Conservation (phyloP, 2,329 filamentous ascomycete species). For the Colletotrichum tabaci region DNA sequence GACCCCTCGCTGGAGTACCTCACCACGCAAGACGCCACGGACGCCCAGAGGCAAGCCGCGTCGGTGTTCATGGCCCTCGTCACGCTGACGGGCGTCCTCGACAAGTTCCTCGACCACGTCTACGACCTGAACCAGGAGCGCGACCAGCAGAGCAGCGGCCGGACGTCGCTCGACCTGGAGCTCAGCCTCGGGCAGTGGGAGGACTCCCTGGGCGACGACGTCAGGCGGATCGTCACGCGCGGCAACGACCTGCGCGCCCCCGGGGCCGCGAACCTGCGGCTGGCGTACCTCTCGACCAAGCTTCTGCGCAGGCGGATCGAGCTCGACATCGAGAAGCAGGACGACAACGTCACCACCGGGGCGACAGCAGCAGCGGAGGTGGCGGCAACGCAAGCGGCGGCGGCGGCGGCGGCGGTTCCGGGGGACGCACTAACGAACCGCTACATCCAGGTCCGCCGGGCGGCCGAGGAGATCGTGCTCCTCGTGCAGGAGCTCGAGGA, state of each 20-base stretch:
- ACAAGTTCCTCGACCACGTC: conserved; percentile 43
- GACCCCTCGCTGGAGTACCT: conserved; percentile 56
- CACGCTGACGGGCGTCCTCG: conserved; percentile 34
- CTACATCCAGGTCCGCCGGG: conserved; percentile 59
- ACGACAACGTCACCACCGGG: conserved; percentile 7
- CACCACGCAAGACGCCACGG: conserved; percentile 5
- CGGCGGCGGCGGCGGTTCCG: background rate
- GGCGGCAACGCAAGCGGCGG: too few species aligned
- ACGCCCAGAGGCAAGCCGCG: conserved; percentile 16
- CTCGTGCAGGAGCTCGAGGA: conserved; percentile 62
- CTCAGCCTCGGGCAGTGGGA: conserved; percentile 60
- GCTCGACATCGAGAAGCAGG: conserved; percentile 57
- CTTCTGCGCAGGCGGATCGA: conserved; percentile 63
- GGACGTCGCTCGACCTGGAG: conserved; percentile 52
- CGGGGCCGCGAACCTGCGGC: conserved; percentile 65
- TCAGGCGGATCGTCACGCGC: conserved; percentile 58
- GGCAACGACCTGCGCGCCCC: conserved; percentile 58
- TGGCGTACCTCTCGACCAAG: conserved; percentile 64
- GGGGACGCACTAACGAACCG: conserved; percentile 33
- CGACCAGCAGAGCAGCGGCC: conserved; percentile 26
- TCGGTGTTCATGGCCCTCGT: conserved; percentile 41
- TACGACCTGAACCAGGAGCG: conserved; percentile 41
- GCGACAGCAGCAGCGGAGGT: too few species aligned
- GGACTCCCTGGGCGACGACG: conserved; percentile 55
- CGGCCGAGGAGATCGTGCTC: conserved; percentile 65